Evolutionary conservation across 495 filamentous ascomycete genomes (phyloP).

Genomic region (Podospora australis): DNA sequence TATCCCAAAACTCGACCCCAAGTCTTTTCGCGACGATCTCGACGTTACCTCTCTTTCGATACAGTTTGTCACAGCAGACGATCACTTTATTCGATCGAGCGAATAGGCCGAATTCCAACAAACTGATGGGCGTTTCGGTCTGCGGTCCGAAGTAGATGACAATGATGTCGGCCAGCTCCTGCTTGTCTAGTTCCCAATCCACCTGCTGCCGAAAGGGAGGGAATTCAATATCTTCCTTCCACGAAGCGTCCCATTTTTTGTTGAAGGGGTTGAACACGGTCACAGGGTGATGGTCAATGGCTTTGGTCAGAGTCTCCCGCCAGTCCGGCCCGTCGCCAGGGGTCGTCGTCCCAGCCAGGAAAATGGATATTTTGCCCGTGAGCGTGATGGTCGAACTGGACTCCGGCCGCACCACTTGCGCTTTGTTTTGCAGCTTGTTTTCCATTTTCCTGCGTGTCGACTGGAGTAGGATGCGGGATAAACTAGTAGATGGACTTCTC

Average conservation of each 20-base stretch:
- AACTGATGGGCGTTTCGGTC: conserved; percentile 23
- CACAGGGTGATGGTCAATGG: conserved; percentile 38
- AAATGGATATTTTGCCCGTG: conserved; percentile 26
- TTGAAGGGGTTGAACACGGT: conserved; percentile 55
- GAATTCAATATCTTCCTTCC: conserved; percentile 40
- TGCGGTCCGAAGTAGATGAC: conserved; percentile 48
- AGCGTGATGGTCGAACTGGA: conserved; percentile 15
- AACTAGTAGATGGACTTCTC: not conserved
- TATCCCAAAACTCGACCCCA: conserved; percentile 31
- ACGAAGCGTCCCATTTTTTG: conserved; percentile 47
- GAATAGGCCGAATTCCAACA: conserved; percentile 36
- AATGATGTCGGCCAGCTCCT: conserved; percentile 46
- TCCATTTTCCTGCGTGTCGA: too few relatives aligned
- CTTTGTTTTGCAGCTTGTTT: too few relatives aligned
- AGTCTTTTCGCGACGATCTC: conserved; percentile 45
- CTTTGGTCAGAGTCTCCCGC: conserved; percentile 30
- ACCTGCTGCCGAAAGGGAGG: conserved; percentile 46
- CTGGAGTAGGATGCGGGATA: not conserved
- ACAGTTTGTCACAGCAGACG: conserved; percentile 46
- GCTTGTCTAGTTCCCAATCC: conserved; percentile 53
- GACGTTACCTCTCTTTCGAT: conserved; percentile 52
- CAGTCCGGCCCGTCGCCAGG: conserved; percentile 28
- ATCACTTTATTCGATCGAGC: conserved; percentile 41
- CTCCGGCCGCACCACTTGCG: conserved; percentile 30
- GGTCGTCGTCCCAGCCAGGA: conserved; percentile 39